These are phyloP conservation scores for Dioszegia hungarica DNA, from an alignment of 768 basidiomycete species.

Conservation along the genomic window DNA sequence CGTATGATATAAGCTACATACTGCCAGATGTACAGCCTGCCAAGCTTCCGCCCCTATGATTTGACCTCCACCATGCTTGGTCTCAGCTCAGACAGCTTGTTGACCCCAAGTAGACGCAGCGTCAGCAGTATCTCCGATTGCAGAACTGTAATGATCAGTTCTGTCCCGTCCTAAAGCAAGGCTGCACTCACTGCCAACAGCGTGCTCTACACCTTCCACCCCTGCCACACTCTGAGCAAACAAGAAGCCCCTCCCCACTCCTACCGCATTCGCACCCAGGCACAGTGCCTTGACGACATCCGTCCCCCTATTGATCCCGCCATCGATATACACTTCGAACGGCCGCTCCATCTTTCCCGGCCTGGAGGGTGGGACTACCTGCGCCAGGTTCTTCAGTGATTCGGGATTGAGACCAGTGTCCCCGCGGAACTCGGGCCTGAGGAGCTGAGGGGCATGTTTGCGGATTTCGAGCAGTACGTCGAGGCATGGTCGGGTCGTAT, in stretches of 20 bases:
- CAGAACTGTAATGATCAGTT: conserved; percentile 53
- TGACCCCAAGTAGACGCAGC: conserved; percentile 72
- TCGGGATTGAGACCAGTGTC: conserved; percentile 21
- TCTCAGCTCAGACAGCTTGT: conserved; percentile 60
- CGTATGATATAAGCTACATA: too few relatives aligned
- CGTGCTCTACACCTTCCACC: conserved; percentile 38
- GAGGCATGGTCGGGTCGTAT: conserved; percentile 32
- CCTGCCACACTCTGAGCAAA: conserved; percentile 42
- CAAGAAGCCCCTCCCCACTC: conserved; percentile 43
- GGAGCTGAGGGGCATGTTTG: conserved; percentile 32
- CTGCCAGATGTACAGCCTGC: too few relatives aligned
- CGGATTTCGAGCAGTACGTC: conserved; percentile 41
- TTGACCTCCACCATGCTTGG: conserved; percentile 64
- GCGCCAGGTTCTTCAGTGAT: conserved; percentile 6
- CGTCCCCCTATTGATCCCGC: conserved; percentile 34
- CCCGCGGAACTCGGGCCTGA: conserved; percentile 29
- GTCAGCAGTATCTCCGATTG: conserved; percentile 70
- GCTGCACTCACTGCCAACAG: conserved; percentile 34
- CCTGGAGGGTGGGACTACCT: conserved; percentile 12
- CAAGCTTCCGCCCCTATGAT: too few relatives aligned
- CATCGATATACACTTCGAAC: conserved; percentile 35
- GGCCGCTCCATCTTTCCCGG: conserved; percentile 12
- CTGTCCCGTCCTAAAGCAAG: too few relatives aligned
- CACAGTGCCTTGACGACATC: conserved; percentile 47
- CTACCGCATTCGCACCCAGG: conserved; percentile 45